Base-by-base conservation (phyloP, 208 protist species). In the Leishmania arabica region DNA sequence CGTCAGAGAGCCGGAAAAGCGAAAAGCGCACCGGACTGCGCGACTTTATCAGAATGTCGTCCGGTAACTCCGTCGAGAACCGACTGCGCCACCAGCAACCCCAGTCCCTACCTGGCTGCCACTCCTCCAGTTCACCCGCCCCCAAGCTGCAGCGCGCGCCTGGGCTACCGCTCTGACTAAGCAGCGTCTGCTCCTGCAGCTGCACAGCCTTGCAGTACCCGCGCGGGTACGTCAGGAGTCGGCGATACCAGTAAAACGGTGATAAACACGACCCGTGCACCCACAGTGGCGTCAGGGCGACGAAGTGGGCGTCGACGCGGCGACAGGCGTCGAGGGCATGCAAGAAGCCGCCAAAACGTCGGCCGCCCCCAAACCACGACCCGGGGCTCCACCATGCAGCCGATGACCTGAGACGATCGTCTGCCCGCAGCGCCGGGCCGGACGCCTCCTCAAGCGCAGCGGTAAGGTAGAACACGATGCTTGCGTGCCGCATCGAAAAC, bases 251-350 rank as follows among this genome's bases (percentile, higher is more conserved):
- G 74, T 91, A 93, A 37, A 91, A 31, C 9, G 92, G 88, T 49
- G 87, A 95, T 1, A 88, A 80, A 47, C 89, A 83, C 51, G 84
- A 88, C 54, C 73, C 74, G 72, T 89, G 84, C 45, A 93, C 88
- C 85, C 89, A 91, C n/a, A 93, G 84, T 5, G 92, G 92, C 0
- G 87, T 91, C 45, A 95, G 86, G 2, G 80, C 80, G 17, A 94
- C 81, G 74, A 95, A 92, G 75, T 94, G 92, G 19, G 89, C 90
- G 49, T 95, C 92, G 34, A 94, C 90, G 19, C 84, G 84, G 40
- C 83, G 80, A 76, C 90, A 95, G 9, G 88, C 84, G 31, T 94
- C 89, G 17, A 95, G 81, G 60, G 86, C 85, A 58, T 82, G 84
- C 31, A 88, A 70, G 60, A 93, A 92, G 17, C 86, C 86, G 21